These are phyloP conservation scores for Eucalyptus caleyi DNA, from an alignment of 345 rosid genomes.

Conservation along the genomic window DNA sequence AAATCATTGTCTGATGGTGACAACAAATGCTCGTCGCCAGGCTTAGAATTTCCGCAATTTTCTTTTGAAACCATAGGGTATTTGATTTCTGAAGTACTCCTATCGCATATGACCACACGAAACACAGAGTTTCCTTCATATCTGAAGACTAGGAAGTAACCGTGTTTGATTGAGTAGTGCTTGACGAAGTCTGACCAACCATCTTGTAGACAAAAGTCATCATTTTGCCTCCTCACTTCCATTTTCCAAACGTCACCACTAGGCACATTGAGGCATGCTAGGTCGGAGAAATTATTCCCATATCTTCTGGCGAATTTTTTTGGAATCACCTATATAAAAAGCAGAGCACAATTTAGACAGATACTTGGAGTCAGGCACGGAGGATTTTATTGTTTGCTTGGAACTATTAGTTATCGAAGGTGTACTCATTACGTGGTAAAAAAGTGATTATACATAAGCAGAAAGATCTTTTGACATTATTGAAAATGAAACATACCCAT, in stretches of 20 bases:
- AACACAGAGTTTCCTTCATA: conserved; percentile 2
- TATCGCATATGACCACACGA: conserved; percentile 1
- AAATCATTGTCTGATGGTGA: not conserved
- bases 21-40: not conserved
- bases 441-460: not conserved
- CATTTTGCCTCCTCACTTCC: not conserved
- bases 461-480: not conserved
- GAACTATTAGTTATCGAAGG: not conserved
- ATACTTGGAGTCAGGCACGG: not conserved
- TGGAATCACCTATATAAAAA: conserved; percentile 10
- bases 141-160: conserved; percentile 6
- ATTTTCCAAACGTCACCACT: conserved; percentile 4
- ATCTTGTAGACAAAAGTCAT: conserved; percentile 1
- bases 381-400: not conserved
- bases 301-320: not conserved
- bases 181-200: conserved; percentile 15
- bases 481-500: not conserved
- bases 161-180: not conserved
- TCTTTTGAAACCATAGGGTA: not conserved
- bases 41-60: not conserved
- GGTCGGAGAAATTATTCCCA: not conserved
- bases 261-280: not conserved
- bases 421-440: not conserved
- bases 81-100: conserved; percentile 1
- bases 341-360: not conserved